Conservation (phyloP, 257 asterid species). For the Forsythia viridissima region DNA sequence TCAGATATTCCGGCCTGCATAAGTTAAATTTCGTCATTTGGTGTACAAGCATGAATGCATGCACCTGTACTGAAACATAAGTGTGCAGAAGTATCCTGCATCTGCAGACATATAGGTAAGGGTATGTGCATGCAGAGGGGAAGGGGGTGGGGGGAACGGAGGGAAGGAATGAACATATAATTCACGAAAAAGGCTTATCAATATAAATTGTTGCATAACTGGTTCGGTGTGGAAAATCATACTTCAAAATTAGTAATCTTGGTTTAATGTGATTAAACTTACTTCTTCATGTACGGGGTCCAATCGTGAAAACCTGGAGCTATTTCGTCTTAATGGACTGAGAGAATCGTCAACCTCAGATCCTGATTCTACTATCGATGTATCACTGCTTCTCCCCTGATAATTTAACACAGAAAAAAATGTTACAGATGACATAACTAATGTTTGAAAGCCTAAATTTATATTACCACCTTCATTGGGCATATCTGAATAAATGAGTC, state of each 20-base stretch:
- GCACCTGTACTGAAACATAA: neutral
- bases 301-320: constrained; percentile 35
- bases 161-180: neutral
- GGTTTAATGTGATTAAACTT: constrained; percentile 27
- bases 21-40: constrained; percentile 21
- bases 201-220: constrained; percentile 6
- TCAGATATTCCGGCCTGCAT: constrained; percentile 63
- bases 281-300: constrained; percentile 77
- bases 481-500: constrained; percentile 39
- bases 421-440: constrained; percentile 18
- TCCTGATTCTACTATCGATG: constrained; percentile 59
- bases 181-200: constrained; percentile 1
- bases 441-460: constrained; percentile 10
- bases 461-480: constrained; percentile 51
- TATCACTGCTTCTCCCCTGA: constrained; percentile 61
- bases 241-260: neutral
- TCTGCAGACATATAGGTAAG: neutral
- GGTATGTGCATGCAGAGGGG: constrained; percentile 6
- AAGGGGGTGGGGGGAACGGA: neutral
- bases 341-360: constrained; percentile 56
- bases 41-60: constrained; percentile 19
- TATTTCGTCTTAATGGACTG: constrained; percentile 47
- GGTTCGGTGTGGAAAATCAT: neutral
- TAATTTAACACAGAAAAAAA: constrained; percentile 20
- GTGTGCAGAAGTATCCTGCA: constrained; percentile 11